These are phyloP conservation scores for Pezicula carpinea DNA, from an alignment of 2,329 filamentous ascomycete genomes.

Conservation along the genomic window DNA sequence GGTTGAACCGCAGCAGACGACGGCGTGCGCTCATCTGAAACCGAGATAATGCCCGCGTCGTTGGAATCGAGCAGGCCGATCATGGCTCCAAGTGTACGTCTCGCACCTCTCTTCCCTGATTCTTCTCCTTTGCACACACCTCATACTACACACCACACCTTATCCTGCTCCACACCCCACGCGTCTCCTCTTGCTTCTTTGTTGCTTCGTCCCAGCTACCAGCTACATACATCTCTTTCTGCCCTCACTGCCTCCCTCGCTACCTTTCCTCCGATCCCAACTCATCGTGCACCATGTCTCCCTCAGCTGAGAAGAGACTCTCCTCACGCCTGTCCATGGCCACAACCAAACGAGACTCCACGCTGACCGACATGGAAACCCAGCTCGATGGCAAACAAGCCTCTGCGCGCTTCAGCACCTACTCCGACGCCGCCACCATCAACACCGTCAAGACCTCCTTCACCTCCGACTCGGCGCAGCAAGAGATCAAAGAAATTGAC, in stretches of 20 bases:
- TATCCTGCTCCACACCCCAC: neutral
- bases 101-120: constrained; percentile 8
- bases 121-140: constrained; percentile 2
- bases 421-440: constrained; percentile 42
- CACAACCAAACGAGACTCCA: neutral
- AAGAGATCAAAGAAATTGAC: constrained; percentile 56
- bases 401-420: constrained; percentile 49
- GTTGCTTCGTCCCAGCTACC: neutral
- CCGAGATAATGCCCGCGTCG: constrained; percentile 34
- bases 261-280: too few species aligned
- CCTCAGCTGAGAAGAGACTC: constrained; percentile 11
- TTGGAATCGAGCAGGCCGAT: constrained; percentile 51
- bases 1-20: neutral
- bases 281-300: constrained; percentile 1
- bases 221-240: neutral
- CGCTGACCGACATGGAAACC: constrained; percentile 7
- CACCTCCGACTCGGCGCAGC: constrained; percentile 26
- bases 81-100: constrained; percentile 47
- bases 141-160: constrained; percentile 1
- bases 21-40: constrained; percentile 1
- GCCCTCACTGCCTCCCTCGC: neutral
- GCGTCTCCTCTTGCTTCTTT: neutral
- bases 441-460: constrained; percentile 30
- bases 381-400: constrained; percentile 40
- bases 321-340: neutral